These are phyloP conservation scores for Malus sieversii DNA, from an alignment of 306 rosid species.

Conservation along the genomic window DNA sequence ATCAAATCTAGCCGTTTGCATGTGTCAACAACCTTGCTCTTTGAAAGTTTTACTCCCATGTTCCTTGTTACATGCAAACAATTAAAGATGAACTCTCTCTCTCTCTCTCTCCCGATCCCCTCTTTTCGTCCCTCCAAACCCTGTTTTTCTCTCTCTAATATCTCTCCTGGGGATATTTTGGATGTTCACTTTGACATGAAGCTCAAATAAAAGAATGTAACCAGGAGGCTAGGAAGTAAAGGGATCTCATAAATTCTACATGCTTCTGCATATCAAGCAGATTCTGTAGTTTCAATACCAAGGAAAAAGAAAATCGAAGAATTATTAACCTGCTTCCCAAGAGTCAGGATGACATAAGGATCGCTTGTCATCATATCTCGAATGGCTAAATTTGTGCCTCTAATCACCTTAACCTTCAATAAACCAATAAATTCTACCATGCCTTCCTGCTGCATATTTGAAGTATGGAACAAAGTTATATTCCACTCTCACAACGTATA, in stretches of 20 bases:
- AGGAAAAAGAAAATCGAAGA: conserved; percentile 5
- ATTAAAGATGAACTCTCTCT: background rate
- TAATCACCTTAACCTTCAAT: conserved; percentile 83
- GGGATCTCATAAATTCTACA: background rate
- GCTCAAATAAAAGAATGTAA: background rate
- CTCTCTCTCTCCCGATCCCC: background rate
- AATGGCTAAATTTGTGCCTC: conserved; percentile 83
- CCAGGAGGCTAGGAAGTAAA: background rate
- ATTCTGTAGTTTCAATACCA: background rate
- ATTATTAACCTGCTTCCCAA: conserved; percentile 75
- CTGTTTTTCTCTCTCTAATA: background rate
- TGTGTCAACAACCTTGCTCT: background rate
- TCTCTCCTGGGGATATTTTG: background rate
- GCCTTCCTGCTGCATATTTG: conserved; percentile 61
- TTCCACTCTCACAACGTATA: conserved; percentile 2
- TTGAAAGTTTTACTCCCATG: background rate
- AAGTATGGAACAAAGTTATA: conserved; percentile 17
- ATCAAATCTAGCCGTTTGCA: background rate
- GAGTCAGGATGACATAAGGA: conserved; percentile 84
- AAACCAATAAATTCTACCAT: conserved; percentile 89
- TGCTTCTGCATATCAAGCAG: background rate
- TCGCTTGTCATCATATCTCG: conserved; percentile 97
- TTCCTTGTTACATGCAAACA: background rate
- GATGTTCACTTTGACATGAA: background rate
- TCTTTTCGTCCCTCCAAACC: background rate